Evolutionary conservation across 1,284 basidiomycete species (phyloP).

Genomic region (Ganoderma meredithae): DNA sequence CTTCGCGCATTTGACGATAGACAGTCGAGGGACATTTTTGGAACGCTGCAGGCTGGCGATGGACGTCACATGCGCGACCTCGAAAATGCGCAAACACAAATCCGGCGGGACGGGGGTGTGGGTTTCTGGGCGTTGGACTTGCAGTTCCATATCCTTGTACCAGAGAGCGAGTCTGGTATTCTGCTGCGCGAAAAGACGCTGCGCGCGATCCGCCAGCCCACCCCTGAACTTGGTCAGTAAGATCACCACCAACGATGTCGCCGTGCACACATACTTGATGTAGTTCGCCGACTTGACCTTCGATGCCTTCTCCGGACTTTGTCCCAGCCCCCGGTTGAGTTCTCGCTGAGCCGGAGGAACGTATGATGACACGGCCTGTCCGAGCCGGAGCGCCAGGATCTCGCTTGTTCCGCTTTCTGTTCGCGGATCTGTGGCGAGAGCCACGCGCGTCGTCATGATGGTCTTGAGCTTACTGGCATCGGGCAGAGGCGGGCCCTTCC

Average conservation of each 20-base stretch:
- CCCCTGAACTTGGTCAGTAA: constrained; percentile 44
- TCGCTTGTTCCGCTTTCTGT: constrained; percentile 51
- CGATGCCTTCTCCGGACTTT: constrained; percentile 54
- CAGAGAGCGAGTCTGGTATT: constrained; percentile 56
- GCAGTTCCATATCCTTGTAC: constrained; percentile 51
- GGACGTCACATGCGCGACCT: constrained; percentile 30
- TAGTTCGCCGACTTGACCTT: constrained; percentile 44
- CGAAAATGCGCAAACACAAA: constrained; percentile 33
- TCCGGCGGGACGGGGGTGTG: constrained; percentile 30
- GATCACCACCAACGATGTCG: constrained; percentile 3
- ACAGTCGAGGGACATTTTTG: constrained; percentile 32
- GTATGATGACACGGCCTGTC: constrained; percentile 44
- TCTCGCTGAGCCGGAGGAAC: constrained; percentile 44
- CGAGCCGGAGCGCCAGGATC: constrained; percentile 50
- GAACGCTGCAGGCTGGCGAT: constrained; percentile 31
- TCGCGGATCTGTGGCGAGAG: constrained; percentile 49
- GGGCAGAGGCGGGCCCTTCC: constrained; percentile 15
- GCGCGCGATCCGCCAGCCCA: constrained; percentile 57
- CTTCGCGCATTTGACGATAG: constrained; percentile 32
- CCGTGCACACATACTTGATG: constrained; percentile 39
- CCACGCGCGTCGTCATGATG: constrained; percentile 52
- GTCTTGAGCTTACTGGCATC: constrained; percentile 43
- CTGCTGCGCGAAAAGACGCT: constrained; percentile 47
- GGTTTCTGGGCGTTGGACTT: constrained; percentile 24
- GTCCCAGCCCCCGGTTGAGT: constrained; percentile 47